A percentile compares a stretch with the other conserved stretches of the same genome.
phyloP scores from a whole-genome alignment of 805 yeast species.

The Ogataea ramenticola region DNA sequence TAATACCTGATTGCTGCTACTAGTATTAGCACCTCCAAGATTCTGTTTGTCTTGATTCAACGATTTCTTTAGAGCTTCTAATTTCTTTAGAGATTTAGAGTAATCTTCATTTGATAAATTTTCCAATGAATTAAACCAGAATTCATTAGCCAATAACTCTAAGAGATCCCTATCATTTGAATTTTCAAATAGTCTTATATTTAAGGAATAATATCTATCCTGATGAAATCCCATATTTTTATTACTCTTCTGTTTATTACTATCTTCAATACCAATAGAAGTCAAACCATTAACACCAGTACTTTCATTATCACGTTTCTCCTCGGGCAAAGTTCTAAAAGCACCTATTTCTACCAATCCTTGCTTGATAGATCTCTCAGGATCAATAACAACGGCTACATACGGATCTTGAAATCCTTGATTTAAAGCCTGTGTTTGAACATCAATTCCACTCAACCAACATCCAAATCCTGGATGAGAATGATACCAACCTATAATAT shows the following conservation, averaged over 20 bases:
- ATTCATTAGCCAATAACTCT: constrained; percentile 34
- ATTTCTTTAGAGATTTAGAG: constrained; percentile 15
- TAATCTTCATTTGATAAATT: not conserved
- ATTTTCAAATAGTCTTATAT: constrained; percentile 52
- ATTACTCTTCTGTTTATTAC: not conserved
- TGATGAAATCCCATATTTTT: constrained; percentile 69
- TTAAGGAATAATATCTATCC: constrained; percentile 58
- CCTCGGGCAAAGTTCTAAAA: constrained; percentile 55
- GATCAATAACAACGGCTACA: constrained; percentile 83
- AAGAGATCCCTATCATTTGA: constrained; percentile 41
- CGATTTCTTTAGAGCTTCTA: not conserved
- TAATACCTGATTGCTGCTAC: not conserved
- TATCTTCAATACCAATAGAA: no score
- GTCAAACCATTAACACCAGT: not conserved
- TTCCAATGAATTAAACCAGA: constrained; percentile 36
- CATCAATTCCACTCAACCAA: constrained; percentile 92
- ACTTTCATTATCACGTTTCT: constrained; percentile 6
- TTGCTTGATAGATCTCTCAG: constrained; percentile 54
- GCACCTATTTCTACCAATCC: constrained; percentile 82
- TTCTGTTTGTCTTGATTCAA: not conserved
- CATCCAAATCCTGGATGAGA: constrained; percentile 98
- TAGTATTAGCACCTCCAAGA: not conserved
- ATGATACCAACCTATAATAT: constrained; percentile 95
- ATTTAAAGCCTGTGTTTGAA: constrained; percentile 77
- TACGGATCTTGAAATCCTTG: constrained; percentile 91